Evolutionary conservation across 2,329 filamentous ascomycete genomes (phyloP), one percentile per base, ranked within the genome.

Genomic region (Cladosporium sp.): DNA sequence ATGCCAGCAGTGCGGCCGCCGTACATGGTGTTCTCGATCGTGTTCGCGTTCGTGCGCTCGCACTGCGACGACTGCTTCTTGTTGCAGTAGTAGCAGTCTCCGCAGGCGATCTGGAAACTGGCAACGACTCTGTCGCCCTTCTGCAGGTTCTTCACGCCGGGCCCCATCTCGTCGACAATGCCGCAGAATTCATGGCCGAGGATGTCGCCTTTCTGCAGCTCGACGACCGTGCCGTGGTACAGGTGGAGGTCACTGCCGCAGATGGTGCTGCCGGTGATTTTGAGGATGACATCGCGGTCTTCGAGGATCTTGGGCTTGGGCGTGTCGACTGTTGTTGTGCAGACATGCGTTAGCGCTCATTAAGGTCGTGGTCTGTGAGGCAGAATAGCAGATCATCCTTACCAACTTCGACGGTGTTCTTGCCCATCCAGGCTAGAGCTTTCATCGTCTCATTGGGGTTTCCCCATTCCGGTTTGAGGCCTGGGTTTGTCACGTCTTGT

Each of bases 361-460:
- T 37, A 24, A 49, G 36, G 34, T 44, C n/a, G n/a, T n/a, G n/a
- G n/a, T n/a, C 24, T 27, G 12, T n/a, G n/a, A n/a, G n/a, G n/a
- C n/a, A n/a, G n/a, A n/a, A n/a, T n/a, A 19, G 22, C 3, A 17
- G 1, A 19, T n/a, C 17, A 36, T 48, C 8, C 15, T 24, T 29
- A 82, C 79, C 72, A 17, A 95, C 74, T 63, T 86, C 71, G 41
- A 95, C 88, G 24, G 75, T 80, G 62, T 90, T 88, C 74, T 92
- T 93, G 47, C 87, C 86, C 69, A 86, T 82, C 89, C 89, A 95
- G 2, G 80, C 80, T 12, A 95, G 70, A 0, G 89, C 90, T 67
- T 88, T 86, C 86, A 95, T 67, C 13, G 70, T 85, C 60, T 83
- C 79, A 27, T 68, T 70, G 4, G 74, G 69, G 60, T 79, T 71